Base-by-base conservation (phyloP, 2,329 filamentous ascomycete genomes). In the Apiospora aurea region DNA sequence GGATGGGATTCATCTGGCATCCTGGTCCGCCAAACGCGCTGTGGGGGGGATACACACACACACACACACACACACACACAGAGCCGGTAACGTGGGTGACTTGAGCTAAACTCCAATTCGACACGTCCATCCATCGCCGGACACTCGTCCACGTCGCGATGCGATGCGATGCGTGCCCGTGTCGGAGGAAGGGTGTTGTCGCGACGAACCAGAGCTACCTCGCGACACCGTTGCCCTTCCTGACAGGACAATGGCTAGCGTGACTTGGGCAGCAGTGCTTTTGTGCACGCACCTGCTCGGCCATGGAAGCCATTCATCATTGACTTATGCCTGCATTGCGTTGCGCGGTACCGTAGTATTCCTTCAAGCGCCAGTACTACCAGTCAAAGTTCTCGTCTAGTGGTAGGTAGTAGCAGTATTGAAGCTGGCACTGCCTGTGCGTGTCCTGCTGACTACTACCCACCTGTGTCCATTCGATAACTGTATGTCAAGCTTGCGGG, bases 221-320 rank as follows among this genome's bases (percentile, higher is more conserved):
- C 57, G 57, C 57, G 57, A 64, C 57, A 14, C 34, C 57, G 18
- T 13, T 18, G 8, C 57, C 57, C 57, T n/a, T 64, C 21, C 57
- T 41, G 18, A 64, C 8, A 64, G 57, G 57, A 41, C 57, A 64
- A 64, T 64, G 18, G 57, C 57, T 64, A 64, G 29, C 34, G 34
- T 64, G 57, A 41, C 57, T 64, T 64, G 57, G 57, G 57, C 57
- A 64, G 34, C 57, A 64, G 57, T 64, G 57, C 57, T n/a, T 64
- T 41, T 64, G 57, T 64, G 57, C 57, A 21, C 24, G 24, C 49
- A 26, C 24, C 49, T 53, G 49, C 16, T 57, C 53, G 26, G 3
- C 53, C 53, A 21, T 16, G 26, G 5, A 57, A 57, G 26, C 53
- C 53, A 61, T 61, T 61, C 53, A 57, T 29, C 34, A 57, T 34